Percentiles rank a stretch among this genome's conserved stretches.
These are phyloP conservation scores for Acer yangbiense DNA, from an alignment of 345 rosid genomes.

Conservation along the genomic window DNA sequence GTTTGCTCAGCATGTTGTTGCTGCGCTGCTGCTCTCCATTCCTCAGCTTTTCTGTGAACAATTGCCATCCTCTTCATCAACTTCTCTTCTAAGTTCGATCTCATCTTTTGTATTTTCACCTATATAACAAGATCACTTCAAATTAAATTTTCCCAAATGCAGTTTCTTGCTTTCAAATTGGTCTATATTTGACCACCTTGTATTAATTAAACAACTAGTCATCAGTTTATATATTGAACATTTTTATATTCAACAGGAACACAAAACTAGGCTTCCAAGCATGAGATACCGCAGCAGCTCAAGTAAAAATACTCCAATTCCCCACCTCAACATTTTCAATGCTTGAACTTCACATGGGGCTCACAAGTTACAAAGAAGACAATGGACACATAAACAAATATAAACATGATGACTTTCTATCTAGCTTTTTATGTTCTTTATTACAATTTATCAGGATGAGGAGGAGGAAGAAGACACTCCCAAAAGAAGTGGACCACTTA, in stretches of 20 bases:
- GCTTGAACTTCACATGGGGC: conserved; percentile 45
- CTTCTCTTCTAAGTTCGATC: conserved; percentile 82
- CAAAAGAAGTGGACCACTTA: conserved; percentile 55
- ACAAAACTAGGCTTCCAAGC: conserved; percentile 32
- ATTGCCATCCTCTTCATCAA: conserved; percentile 80
- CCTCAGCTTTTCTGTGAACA: conserved; percentile 79
- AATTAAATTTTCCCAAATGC: not conserved
- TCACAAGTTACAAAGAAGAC: conserved; percentile 33
- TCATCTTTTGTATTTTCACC: conserved; percentile 94
- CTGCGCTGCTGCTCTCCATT: conserved; percentile 70
- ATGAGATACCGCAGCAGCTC: conserved; percentile 23
- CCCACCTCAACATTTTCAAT: conserved; percentile 37
- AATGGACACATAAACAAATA: conserved; percentile 29
- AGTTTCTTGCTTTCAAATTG: not conserved
- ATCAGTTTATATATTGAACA: not conserved
- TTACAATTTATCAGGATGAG: not conserved
- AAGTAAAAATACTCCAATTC: conserved; percentile 33
- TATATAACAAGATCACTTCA: conserved; percentile 23
- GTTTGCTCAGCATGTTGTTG: conserved; percentile 68
- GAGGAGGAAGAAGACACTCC: conserved; percentile 20
- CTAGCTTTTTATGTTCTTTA: conserved; percentile 12
- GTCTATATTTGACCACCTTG: not conserved
- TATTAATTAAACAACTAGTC: not conserved
- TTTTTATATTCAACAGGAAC: conserved; percentile 27
- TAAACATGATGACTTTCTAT: conserved; percentile 37